Base-by-base conservation (phyloP, 352 stramenopile species). In the Phytophthora nicotianae region DNA sequence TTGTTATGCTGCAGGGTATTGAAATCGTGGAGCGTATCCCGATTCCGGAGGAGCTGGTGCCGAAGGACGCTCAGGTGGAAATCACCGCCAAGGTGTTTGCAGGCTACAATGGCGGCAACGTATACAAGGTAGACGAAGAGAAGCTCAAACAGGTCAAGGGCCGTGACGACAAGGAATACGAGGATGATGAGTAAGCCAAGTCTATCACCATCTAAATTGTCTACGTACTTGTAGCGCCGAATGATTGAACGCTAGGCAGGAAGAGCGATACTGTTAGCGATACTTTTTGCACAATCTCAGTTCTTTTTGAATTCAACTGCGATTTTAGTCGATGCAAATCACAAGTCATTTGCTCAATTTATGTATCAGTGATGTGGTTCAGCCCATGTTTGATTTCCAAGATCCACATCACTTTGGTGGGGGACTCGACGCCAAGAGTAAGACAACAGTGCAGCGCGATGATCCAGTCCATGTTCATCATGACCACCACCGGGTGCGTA, bases 1-100 rank as follows among this genome's bases (percentile, higher is more conserved):
- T 4, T 1, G 40, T 20, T n/a, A 19, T 40, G 9, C 61, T 50
- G 17, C 45, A 94, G 58, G 97, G 97, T 37, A 99, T 99, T 75
- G 88, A 98, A 64, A 99, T 99, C 73, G 95, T 99, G 16, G 97
- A 99, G 80, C 91, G 97, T 40, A 91, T 99, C 41, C 96, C 98
- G 41, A 99, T 99, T 73, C 97, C 97, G 5, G 88, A 97, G 51
- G 97, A 99, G 48, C 83, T 99, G 17, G 96, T 99, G 10, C 97
- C 97, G 8, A 87, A 96, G 40, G 97, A 99, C 76, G 97, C 95
- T 11, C 86, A 99, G 68, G 97, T 99, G 20, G 97, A 99, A 81
- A 99, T 99, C 66, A 98, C 93, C 3, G 97, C 97, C 52, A 99
- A 99, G 83, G 97, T 99, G 3, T 96, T 81, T 58, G 84, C 86